Evolutionary conservation across 2,329 filamentous ascomycete species (phyloP), one percentile per base, ranked within the genome.

Genomic region (Periconia digitata): DNA sequence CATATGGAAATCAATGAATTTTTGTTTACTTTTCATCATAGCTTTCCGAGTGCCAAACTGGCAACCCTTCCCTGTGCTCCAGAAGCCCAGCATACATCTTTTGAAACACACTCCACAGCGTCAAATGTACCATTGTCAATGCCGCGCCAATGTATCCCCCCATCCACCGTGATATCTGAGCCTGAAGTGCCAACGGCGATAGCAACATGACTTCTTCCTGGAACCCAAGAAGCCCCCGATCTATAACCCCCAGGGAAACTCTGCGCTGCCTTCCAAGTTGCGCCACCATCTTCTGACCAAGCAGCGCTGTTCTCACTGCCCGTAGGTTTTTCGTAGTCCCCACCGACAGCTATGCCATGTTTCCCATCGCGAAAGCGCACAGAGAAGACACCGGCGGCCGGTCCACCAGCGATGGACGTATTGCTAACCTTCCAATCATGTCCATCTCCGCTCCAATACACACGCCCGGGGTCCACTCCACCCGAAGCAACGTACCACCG

Each of bases 91-190:
- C 63, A 67, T 2, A 48, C 32, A 22, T 44, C 17, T 13, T 35
- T 52, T 7, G 22, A 40, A 4, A 60, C 24, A 45, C 63, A 67
- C 22, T 63, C 58, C 1, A 67, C 60, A 16, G 58, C 55, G 45
- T 65, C 60, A 24, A 67, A 65, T 2, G 62, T 61, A 8, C 61
- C 61, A 41, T 65, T 67, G 16, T 54, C 58, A 13, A 67, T 52
- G 1, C 20, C 36, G 8, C 27, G 22, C 63, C 63, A 67, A n/a
- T 42, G 60, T 20, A 43, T 59, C 16, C 63, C 63, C 2, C 57
- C 58, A 49, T 67, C 63, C 27, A 60, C 29, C 8, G 61, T 63
- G n/a, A 64, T 43, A 32, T 66, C 63, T 13, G 57, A 61, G 2
- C 63, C 63, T n/a, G 56, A 52, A 3, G 62, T 60, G 5, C 63